Percentiles rank a stretch among this genome's conserved stretches.
These are phyloP conservation scores for Trichoderma harzianum DNA, from an alignment of 2,329 filamentous ascomycete genomes.

Conservation along the genomic window DNA sequence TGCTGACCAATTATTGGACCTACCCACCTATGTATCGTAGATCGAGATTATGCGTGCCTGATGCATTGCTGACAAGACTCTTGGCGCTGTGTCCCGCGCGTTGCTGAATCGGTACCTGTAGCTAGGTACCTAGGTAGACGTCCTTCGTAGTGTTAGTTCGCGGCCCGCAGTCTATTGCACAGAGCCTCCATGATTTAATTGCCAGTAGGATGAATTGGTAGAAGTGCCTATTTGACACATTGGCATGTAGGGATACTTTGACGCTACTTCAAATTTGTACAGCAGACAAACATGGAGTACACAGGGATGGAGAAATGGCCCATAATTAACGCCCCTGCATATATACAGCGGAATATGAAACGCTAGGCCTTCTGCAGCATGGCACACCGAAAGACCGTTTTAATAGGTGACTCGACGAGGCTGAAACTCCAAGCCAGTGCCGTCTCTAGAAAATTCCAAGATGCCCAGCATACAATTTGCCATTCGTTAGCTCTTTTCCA, in stretches of 20 bases:
- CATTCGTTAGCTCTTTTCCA: not conserved
- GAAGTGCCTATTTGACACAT: no score
- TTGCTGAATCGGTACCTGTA: not conserved
- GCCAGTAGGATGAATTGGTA: not conserved
- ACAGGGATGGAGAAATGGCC: not conserved
- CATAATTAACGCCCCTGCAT: not conserved
- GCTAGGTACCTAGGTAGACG: not conserved
- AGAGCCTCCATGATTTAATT: not conserved
- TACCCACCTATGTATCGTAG: not conserved
- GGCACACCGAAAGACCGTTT: not conserved
- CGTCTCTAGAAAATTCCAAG: no score
- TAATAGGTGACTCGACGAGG: no score
- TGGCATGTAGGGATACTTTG: not conserved
- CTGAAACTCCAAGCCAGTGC: no score
- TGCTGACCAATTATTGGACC: no score
- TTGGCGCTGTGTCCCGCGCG: not conserved
- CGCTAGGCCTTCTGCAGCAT: not conserved
- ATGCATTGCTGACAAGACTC: not conserved
- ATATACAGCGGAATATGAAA: not conserved
- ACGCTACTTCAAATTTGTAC: not conserved
- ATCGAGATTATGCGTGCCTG: not conserved
- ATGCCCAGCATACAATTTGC: no score
- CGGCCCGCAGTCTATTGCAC: no score
- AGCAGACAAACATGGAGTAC: not conserved
- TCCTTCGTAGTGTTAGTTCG: no score